Base-by-base conservation (phyloP, 179 eudicot genomes). In the Vitellaria paradoxa region DNA sequence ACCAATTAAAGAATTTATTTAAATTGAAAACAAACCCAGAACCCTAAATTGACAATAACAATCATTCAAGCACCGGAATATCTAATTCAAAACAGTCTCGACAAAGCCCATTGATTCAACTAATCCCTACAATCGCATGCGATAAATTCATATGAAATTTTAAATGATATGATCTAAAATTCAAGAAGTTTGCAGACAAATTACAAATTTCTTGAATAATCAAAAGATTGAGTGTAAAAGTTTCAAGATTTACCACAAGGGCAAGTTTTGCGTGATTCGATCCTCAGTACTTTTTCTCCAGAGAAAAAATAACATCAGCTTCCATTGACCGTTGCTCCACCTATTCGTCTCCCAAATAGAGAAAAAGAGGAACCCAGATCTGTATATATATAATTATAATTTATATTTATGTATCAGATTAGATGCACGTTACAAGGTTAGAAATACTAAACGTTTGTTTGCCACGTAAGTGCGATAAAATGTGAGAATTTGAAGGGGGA, bases 281-380 rank as follows among this genome's bases (percentile, higher is more conserved):
- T 65, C 69, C 9, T 37, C 55, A 14, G 6, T 12, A 26, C 14
- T 65, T 30, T 37, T 65, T 63, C 23, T 63, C 67, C 23, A 8
- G 69, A 46, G 68, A 74, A 74, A 30, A 59, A 12, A 46, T 23
- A 45, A 56, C 53, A 37, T 75, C 69, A 62, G 77, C 68, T 62
- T 63, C 63, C 42, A 74, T 23, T 45, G 7, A 75, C 69, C 40
- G 4, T 47, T 17, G 18, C 60, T 75, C 23, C 53, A 75, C 78
- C 78, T 46, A 17, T 70, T 64, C 50, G 23, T 50, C 13, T 30
- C 2, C 37, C 37, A 30, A 30, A 30, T 30, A 2, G 37, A 30
- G 37, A 30, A 30, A 30, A 30, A 30, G 1, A 30, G 37, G 37
- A 30, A 30, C 37, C 37, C 37, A 30, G 37, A 0, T n/a, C n/a